A percentile compares a stretch with the other conserved stretches of the same genome.
phyloP scores from a whole-genome alignment of 352 stramenopile genomes.

The Globisporangium alternatum region DNA sequence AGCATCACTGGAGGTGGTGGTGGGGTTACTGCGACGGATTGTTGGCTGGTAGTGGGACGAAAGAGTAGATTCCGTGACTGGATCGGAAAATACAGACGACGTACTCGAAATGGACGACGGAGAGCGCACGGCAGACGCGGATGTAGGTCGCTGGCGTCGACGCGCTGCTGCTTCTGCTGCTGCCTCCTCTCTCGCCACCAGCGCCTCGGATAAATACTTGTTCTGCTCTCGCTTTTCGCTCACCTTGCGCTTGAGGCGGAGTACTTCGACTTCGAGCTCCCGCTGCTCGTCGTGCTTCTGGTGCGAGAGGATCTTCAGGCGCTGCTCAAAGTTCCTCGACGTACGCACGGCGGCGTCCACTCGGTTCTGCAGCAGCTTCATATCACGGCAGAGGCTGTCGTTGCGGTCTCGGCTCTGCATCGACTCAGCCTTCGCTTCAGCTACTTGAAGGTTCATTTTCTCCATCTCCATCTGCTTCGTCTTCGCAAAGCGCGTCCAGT shows the following conservation, averaged over 20 bases:
- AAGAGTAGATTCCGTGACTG: constrained; percentile 9
- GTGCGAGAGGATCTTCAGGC: constrained; percentile 35
- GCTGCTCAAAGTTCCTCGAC: constrained; percentile 52
- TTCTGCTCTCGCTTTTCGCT: constrained; percentile 63
- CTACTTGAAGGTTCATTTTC: constrained; percentile 26
- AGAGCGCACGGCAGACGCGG: not conserved
- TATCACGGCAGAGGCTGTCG: constrained; percentile 31
- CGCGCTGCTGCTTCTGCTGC: not conserved
- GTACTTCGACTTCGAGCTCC: constrained; percentile 34
- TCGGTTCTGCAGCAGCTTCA: constrained; percentile 41
- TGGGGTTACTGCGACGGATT: constrained; percentile 11
- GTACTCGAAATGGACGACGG: constrained; percentile 11
- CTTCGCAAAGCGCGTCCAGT: constrained; percentile 32
- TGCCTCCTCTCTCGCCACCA: constrained; percentile 30
- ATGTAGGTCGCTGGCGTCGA: not conserved
- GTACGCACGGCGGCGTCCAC: constrained; percentile 46
- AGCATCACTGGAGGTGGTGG: not conserved
- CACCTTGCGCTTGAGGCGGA: constrained; percentile 37
- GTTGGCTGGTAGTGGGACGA: constrained; percentile 21
- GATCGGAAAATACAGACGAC: constrained; percentile 13
- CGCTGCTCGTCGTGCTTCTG: constrained; percentile 39
- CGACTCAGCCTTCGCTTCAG: constrained; percentile 28
- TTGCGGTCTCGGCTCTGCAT: constrained; percentile 34
- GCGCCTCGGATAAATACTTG: constrained; percentile 46
- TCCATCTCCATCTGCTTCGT: constrained; percentile 29